Conservation (phyloP, 305 asterid species). For the Fraxinus xanthoxyloides region DNA sequence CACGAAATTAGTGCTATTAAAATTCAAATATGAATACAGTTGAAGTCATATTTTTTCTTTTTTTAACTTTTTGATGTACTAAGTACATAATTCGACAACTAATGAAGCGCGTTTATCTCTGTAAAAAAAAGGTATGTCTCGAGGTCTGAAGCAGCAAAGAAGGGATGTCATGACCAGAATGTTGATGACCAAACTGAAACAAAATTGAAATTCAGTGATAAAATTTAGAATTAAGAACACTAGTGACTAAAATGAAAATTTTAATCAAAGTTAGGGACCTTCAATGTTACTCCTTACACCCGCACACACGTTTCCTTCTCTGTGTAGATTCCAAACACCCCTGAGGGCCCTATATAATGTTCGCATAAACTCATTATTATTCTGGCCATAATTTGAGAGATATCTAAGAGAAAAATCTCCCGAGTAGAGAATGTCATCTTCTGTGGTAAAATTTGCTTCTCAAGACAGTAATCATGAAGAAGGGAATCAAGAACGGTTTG, state of each 20-base stretch:
- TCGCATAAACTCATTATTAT: background rate
- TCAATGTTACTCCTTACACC: background rate
- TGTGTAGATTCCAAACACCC: no score
- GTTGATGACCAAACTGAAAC: background rate
- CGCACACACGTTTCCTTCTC: background rate
- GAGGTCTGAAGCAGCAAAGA: background rate
- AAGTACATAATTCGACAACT: background rate
- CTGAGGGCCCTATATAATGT: background rate
- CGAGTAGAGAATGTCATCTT: constrained; percentile 42
- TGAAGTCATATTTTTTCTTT: no score
- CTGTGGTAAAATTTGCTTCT: constrained; percentile 44
- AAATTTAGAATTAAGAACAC: background rate
- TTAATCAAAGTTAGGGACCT: background rate
- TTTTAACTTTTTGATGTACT: no score
- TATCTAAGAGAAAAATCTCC: background rate
- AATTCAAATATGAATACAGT: no score
- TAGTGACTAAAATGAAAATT: background rate
- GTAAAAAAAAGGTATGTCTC: background rate
- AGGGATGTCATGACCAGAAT: background rate
- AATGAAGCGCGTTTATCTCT: background rate
- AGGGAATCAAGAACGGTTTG: constrained; percentile 34
- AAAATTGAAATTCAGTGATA: background rate
- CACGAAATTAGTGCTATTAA: no score
- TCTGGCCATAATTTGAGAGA: background rate
- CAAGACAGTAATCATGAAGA: constrained; percentile 40